Conservation (phyloP, 148 eudicot species). For the Tetragonia tetragonoides region DNA sequence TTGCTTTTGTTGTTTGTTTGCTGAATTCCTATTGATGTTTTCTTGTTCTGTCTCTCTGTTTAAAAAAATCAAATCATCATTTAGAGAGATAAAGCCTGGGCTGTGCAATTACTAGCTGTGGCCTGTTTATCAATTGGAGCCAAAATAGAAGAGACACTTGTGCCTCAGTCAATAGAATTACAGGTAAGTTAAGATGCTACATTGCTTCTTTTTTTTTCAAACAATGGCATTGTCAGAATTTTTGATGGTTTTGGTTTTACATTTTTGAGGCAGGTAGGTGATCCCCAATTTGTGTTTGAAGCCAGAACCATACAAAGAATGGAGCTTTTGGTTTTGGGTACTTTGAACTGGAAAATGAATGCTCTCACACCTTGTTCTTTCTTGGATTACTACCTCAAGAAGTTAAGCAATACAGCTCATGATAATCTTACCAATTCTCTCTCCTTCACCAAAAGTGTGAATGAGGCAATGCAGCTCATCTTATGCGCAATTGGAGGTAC, state of each 20-base stretch:
- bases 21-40: slow-evolving; percentile 11
- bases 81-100: slow-evolving; percentile 65
- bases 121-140: slow-evolving; percentile 86
- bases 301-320: slow-evolving; percentile 75
- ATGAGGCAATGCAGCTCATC: slow-evolving; percentile 61
- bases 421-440: slow-evolving; percentile 24
- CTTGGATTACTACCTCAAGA: slow-evolving; percentile 51
- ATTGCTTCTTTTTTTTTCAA: not conserved
- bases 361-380: slow-evolving; percentile 73
- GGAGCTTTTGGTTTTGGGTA: slow-evolving; percentile 75
- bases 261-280: slow-evolving; percentile 54
- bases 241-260: not conserved
- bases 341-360: slow-evolving; percentile 73
- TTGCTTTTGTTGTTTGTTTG: not conserved
- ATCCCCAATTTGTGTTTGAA: slow-evolving; percentile 65
- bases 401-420: slow-evolving; percentile 14
- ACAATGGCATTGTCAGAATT: not conserved
- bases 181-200: slow-evolving; percentile 50
- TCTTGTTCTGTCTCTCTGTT: not conserved
- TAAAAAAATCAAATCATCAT: not conserved
- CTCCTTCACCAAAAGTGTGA: slow-evolving; percentile 31
- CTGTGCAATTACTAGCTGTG: slow-evolving; percentile 70
- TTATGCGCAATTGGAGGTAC: slow-evolving; percentile 58
- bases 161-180: slow-evolving; percentile 48
- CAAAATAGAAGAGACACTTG: slow-evolving; percentile 67